Percentiles rank a stretch among this genome's conserved stretches.
Conservation (phyloP, 805 yeast species). For the Komagataella pseudopastoris region DNA sequence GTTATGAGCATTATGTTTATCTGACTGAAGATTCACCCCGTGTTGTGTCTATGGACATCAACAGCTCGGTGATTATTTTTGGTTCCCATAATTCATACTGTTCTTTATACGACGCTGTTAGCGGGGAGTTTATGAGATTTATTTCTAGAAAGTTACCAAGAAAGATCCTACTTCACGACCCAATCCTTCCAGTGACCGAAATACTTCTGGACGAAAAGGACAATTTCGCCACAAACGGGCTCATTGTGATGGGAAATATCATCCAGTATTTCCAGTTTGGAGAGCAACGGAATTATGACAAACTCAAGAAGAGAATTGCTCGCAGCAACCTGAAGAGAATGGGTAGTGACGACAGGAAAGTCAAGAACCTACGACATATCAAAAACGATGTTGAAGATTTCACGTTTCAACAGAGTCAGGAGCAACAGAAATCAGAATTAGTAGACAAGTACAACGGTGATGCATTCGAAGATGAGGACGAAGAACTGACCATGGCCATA, state of each 20-base stretch:
- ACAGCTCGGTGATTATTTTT: slow-evolving; percentile 17
- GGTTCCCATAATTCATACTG: slow-evolving; percentile 29
- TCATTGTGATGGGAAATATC: slow-evolving; percentile 24
- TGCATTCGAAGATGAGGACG: slow-evolving; percentile 21
- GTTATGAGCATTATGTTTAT: slow-evolving; percentile 5
- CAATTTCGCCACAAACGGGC: slow-evolving; percentile 19
- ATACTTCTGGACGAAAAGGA: slow-evolving; percentile 15
- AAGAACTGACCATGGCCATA: slow-evolving; percentile 25
- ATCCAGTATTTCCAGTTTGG: slow-evolving; percentile 37
- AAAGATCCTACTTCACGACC: slow-evolving; percentile 11
- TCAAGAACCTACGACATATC: background rate
- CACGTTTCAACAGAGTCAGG: slow-evolving; percentile 12
- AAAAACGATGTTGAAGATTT: slow-evolving; percentile 12
- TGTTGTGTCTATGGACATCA: slow-evolving; percentile 13
- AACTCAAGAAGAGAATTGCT: slow-evolving; percentile 4
- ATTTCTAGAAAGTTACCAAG: slow-evolving; percentile 19
- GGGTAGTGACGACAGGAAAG: background rate
- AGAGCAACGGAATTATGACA: slow-evolving; percentile 12
- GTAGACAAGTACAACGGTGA: slow-evolving; percentile 34
- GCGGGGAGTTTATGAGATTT: slow-evolving; percentile 26
- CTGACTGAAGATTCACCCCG: slow-evolving; percentile 13
- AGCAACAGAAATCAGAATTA: slow-evolving; percentile 10
- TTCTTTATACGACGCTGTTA: slow-evolving; percentile 25
- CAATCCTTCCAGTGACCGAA: slow-evolving; percentile 13
- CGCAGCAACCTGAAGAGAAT: background rate